Evolutionary conservation across 306 rosid genomes (phyloP), one percentile per base, ranked within the genome.

Genomic region (Boehmeria nivea): DNA sequence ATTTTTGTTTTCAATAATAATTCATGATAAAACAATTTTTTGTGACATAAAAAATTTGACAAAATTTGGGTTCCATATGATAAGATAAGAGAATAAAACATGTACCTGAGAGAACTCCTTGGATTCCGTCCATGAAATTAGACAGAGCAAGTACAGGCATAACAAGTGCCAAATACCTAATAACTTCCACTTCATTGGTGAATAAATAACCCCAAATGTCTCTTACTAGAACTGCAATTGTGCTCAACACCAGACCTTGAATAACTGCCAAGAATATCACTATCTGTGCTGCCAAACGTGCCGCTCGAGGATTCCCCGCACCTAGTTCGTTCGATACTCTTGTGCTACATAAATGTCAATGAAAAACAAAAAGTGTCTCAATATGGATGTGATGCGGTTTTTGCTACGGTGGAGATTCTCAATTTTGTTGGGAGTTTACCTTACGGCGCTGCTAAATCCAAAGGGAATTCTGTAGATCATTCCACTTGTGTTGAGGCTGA

Each of bases 121-220:
- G 61, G 20, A 56, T 56, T 12, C 61, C 48, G 23, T 56, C 61
- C 61, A 56, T 56, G 61, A 56, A 56, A 56, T 56, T 56, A 46
- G 61, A 56, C 7, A 39, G 20, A 23, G 61, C 61, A 21, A 56
- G 61, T 5, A 56, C 61, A 12, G 61, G 61, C 46, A 56, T 56
- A 37, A 56, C 48, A 38, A 31, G n/a, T 0, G 61, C 61, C 48
- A 56, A 39, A 23, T 56, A 56, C 1, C 13, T 13, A 45, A 38
- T 45, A 39, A 56, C 63, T 40, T 57, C 62, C 20, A 3, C 22
- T 13, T 57, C 62, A 8, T 39, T 22, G 49, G 62, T 39, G 16
- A 38, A 57, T 20, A 57, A 3, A 8, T 40, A 57, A 0, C 62
- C 62, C 62, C 62, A 57, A 38, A 7, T 3, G 23, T 40, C 6